Evolutionary conservation across 345 rosid genomes (phyloP), one percentile per base, ranked within the genome.

Genomic region (Gossypium mustelinum): DNA sequence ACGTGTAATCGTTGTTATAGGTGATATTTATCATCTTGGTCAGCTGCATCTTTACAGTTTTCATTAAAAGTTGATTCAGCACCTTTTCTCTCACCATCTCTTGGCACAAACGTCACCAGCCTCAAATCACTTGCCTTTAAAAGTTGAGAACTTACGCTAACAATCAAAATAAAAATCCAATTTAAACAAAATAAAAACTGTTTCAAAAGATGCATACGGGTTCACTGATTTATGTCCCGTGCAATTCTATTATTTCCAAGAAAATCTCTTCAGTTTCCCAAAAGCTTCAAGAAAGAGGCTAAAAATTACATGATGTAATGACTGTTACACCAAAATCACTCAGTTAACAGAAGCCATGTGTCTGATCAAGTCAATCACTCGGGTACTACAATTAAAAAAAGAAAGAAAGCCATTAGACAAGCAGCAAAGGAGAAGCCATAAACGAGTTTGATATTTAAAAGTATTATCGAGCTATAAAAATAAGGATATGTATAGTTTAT

Each of bases 301-400:
- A n/a, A 13, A 13, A 34, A 56, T 8, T 9, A 11, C 45, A 62
- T 7, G 8, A 43, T n/a, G 51, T 2, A 18, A 11, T 11, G 9
- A n/a, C 7, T 18, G 50, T 0, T 41, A n/a, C 51, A 45, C 68
- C 24, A 63, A 65, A 41, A 43, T 66, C 55, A 67, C 71, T 67
- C 34, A 45, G n/a, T 71, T 25, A 4, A 27, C 59, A 9, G 82
- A 80, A 73, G 87, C 84, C 29, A 86, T 86, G 82, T 85, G 89
- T 12, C 80, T 6, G 77, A 88, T 85, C 84, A 88, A 77, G 80
- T 85, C 92, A 12, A 84, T 58, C 14, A 86, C 90, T 14, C 90
- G 84, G 9, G 83, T 44, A 81, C 91, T 83, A 84, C 78, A 70
- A 51, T 56, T 41, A 25, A 55, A 24, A 18, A 13, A 69, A 5